A percentile compares a stretch with the other conserved stretches of the same genome.
phyloP scores from a whole-genome alignment of 2,329 filamentous ascomycete genomes.

The Aspergillus glaucus region DNA sequence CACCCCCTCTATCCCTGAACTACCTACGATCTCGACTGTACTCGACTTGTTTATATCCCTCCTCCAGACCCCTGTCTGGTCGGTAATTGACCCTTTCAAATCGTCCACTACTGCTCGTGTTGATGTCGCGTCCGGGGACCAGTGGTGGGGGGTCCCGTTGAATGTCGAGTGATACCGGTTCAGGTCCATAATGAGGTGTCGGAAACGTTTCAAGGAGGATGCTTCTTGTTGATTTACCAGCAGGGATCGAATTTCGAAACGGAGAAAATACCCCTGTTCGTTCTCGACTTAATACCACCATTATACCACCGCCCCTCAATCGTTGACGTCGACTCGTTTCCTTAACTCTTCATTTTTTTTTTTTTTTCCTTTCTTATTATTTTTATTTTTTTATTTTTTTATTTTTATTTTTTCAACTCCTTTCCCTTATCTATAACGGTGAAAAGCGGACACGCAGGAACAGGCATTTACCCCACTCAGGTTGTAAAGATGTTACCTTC shows the following conservation, averaged over 20 bases:
- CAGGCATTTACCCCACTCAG: slow-evolving; percentile 1
- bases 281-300: slow-evolving; percentile 11
- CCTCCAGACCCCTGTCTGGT: slow-evolving; percentile 4
- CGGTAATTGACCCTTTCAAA: slow-evolving; percentile 12
- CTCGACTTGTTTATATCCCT: background rate
- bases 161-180: slow-evolving; percentile 16
- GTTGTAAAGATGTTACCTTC: slow-evolving; percentile 43
- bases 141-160: slow-evolving; percentile 24
- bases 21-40: background rate
- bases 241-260: background rate
- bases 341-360: slow-evolving; percentile 11
- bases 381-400: background rate
- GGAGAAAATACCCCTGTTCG: slow-evolving; percentile 3
- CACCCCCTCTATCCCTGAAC: slow-evolving; percentile 1
- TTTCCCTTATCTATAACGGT: slow-evolving; percentile 1
- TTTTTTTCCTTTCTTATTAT: slow-evolving; percentile 10
- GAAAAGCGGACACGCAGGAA: slow-evolving; percentile 9
- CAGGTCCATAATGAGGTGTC: slow-evolving; percentile 39
- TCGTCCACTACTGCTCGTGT: slow-evolving; percentile 13
- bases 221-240: slow-evolving; percentile 30
- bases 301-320: too few species aligned
- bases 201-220: slow-evolving; percentile 39
- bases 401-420: background rate
- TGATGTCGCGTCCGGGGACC: slow-evolving; percentile 20
- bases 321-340: slow-evolving; percentile 8